These are phyloP conservation scores for Puccinia horiana DNA, from an alignment of 1,284 basidiomycete species.

Conservation along the genomic window DNA sequence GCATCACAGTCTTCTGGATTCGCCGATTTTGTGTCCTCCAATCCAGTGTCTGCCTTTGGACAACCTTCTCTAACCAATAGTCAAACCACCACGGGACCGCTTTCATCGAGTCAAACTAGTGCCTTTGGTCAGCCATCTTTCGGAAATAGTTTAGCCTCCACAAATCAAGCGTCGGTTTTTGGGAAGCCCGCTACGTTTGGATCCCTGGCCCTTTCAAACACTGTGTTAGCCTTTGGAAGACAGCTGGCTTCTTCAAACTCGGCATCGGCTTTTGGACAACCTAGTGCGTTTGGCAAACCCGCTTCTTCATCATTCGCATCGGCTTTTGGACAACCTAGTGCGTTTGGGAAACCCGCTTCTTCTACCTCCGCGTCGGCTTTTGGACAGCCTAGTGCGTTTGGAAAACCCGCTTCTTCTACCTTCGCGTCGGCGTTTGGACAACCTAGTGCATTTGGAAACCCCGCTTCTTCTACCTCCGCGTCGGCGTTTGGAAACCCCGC, in stretches of 20 bases:
- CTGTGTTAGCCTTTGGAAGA: neutral
- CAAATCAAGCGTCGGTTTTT: neutral
- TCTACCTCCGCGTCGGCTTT: neutral
- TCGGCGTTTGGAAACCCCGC: neutral
- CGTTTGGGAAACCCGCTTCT: conserved; percentile 15
- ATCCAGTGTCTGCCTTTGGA: conserved; percentile 12
- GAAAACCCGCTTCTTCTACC: neutral
- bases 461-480: neutral
- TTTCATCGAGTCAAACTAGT: neutral
- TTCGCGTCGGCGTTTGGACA: neutral
- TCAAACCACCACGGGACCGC: neutral
- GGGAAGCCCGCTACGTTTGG: neutral
- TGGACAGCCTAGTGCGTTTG: neutral
- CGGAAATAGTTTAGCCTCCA: neutral
- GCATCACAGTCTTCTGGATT: neutral
- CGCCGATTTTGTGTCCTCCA: neutral
- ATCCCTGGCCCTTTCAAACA: neutral
- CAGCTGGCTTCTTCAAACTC: neutral
- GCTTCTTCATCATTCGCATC: neutral
- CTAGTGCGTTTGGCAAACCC: neutral
- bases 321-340: neutral
- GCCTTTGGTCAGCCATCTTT: conserved; percentile 2
- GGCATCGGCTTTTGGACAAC: neutral
- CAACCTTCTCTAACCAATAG: neutral
- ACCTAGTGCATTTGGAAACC: neutral